These are phyloP conservation scores for Rubroboletus satanas DNA, from an alignment of 768 basidiomycete species.

Conservation along the genomic window DNA sequence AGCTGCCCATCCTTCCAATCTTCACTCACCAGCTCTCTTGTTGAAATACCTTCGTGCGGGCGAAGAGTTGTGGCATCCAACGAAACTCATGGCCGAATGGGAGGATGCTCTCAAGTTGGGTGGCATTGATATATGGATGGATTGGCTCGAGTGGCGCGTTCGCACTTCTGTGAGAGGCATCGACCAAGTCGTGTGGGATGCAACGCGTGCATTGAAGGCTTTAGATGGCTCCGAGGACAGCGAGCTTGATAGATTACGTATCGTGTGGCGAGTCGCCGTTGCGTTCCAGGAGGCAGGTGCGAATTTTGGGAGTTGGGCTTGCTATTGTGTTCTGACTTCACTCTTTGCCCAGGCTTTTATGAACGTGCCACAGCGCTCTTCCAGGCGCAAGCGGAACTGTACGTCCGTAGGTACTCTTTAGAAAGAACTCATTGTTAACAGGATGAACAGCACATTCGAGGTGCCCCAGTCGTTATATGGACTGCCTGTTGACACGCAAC, in stretches of 20 bases:
- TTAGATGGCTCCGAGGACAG: conserved; percentile 40
- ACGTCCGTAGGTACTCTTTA: conserved; percentile 24
- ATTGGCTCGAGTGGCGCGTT: conserved; percentile 78
- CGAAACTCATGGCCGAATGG: conserved; percentile 62
- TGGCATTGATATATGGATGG: conserved; percentile 63
- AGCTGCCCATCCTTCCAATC: conserved; percentile 48
- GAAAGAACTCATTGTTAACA: conserved; percentile 5
- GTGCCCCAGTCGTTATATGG: conserved; percentile 44
- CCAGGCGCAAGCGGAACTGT: conserved; percentile 85
- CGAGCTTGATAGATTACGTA: conserved; percentile 53
- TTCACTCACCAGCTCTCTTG: conserved; percentile 47
- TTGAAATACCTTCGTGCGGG: conserved; percentile 67
- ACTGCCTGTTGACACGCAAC: conserved; percentile 43
- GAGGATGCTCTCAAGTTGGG: conserved; percentile 54
- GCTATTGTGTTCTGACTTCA: not conserved
- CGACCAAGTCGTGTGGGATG: conserved; percentile 51
- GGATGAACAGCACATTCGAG: conserved; percentile 50
- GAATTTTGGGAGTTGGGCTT: conserved; percentile 12
- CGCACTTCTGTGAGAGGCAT: conserved; percentile 45
- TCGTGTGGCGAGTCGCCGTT: conserved; percentile 69
- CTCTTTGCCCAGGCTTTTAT: conserved; percentile 48
- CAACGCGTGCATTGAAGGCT: conserved; percentile 41
- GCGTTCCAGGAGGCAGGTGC: conserved; percentile 65
- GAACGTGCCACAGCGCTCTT: conserved; percentile 77
- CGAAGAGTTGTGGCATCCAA: conserved; percentile 64